Evolutionary conservation across 83 land plant species (phyloP).

Genomic region (Picea mariana): DNA sequence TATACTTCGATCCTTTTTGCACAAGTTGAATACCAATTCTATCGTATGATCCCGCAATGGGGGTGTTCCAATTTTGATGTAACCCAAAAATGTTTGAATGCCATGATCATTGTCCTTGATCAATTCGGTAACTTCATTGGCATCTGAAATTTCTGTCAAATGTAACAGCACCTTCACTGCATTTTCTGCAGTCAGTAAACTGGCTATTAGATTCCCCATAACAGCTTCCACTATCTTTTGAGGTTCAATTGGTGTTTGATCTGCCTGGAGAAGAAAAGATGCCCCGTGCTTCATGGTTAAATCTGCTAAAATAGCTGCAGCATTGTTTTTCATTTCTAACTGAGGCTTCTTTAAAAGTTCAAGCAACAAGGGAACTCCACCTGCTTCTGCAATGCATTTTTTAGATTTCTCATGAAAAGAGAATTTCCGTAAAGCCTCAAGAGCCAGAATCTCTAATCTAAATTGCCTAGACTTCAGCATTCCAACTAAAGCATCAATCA

Average conservation of each 20-base stretch:
- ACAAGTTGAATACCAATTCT: background rate
- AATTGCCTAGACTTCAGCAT: conserved; percentile 17
- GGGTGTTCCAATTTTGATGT: background rate
- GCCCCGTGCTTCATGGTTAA: background rate
- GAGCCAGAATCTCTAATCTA: conserved; percentile 17
- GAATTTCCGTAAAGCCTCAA: conserved; percentile 24
- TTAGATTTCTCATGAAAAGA: conserved; percentile 22
- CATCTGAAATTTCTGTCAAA: background rate
- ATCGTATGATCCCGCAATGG: conserved; percentile 1
- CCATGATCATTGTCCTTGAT: conserved; percentile 8
- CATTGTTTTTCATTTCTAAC: conserved; percentile 3
- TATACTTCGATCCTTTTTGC: background rate
- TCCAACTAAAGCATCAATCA: conserved; percentile 16
- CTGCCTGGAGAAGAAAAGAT: conserved; percentile 5
- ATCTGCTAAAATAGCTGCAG: conserved; percentile 14
- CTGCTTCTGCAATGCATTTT: conserved; percentile 16
- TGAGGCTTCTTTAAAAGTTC: background rate
- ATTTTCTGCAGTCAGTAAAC: background rate
- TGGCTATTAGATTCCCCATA: conserved; percentile 2
- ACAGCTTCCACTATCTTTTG: conserved; percentile 5
- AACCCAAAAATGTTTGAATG: conserved; percentile 11
- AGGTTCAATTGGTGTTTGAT: conserved; percentile 7
- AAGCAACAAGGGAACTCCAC: conserved; percentile 16
- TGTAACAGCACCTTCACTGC: background rate
- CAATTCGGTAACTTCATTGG: background rate